A percentile compares a stretch with the other conserved stretches of the same genome.
phyloP scores from a whole-genome alignment of 768 basidiomycete genomes.

The Cubamyces lactineus region DNA sequence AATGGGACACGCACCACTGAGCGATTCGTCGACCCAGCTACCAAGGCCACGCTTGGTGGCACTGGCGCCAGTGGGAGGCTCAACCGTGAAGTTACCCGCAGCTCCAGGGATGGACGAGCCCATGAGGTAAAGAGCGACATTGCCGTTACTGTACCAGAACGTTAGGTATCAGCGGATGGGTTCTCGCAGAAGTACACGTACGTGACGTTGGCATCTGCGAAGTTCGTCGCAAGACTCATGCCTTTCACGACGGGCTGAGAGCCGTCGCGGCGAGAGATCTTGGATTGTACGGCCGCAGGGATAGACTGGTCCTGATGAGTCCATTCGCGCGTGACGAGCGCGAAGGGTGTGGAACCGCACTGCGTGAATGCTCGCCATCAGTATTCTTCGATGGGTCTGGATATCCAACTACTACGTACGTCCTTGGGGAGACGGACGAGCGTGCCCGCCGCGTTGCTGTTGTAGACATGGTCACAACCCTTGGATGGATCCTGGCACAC shows the following conservation, averaged over 20 bases:
- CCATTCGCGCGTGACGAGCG: constrained; percentile 45
- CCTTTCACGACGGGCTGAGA: constrained; percentile 41
- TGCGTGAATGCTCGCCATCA: neutral
- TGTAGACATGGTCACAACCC: constrained; percentile 46
- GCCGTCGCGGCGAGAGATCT: constrained; percentile 40
- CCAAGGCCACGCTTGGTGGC: constrained; percentile 20
- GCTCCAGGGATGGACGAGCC: constrained; percentile 16
- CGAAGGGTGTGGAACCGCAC: constrained; percentile 36
- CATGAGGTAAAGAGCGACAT: constrained; percentile 18
- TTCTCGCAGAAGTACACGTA: neutral
- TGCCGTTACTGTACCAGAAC: constrained; percentile 10
- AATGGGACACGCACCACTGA: neutral
- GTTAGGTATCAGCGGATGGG: neutral
- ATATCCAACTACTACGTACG: constrained; percentile 36
- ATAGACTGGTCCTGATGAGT: constrained; percentile 48
- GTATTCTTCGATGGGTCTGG: neutral
- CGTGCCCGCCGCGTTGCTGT: constrained; percentile 47
- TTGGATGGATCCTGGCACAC: constrained; percentile 43
- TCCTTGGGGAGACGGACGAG: constrained; percentile 56
- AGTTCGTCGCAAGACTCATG: constrained; percentile 46
- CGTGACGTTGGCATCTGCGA: constrained; percentile 34
- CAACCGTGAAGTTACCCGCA: constrained; percentile 17
- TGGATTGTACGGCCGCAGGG: constrained; percentile 35
- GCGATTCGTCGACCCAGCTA: constrained; percentile 11
- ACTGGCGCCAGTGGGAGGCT: constrained; percentile 2